Evolutionary conservation across 1,139 yeast species (phyloP), one percentile per base, ranked within the genome.

Genomic region (Scheffersomyces cryptocercus): DNA sequence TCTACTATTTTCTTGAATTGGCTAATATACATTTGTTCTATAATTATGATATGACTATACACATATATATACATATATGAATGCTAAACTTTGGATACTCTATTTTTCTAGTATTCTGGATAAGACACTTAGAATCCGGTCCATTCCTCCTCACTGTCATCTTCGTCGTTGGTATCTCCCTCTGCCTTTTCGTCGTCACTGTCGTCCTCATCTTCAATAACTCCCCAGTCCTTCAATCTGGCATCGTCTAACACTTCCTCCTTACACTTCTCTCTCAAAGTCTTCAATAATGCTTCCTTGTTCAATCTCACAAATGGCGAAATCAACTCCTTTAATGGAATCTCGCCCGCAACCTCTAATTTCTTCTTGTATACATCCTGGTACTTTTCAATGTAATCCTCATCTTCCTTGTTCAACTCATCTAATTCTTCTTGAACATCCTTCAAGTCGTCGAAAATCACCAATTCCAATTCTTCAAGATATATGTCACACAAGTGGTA

Each of bases 401-500:
- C 65, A 38, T 60, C 65, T 8, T 56, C 55, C 29, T 56, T 61
- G 13, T 64, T 68, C 29, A 65, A 69, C 2, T 56, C 62, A 12
- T 64, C 70, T 28, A 67, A 69, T 26, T 73, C 76, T 15, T 73
- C 79, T 28, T 70, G 70, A 33, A 68, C 73, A 13, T 63, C 68
- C 11, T 62, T 60, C 38, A 71, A 56, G 5, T 68, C 76, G 36
- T 70, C 79, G 48, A 80, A 79, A 44, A 85, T 61, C 8, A 85
- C 79, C 49, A 77, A 75, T 56, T 85, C 96, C 51, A 93, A 70
- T 65, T 93, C 99, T 56, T 91, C 98, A 37, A 88, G 64, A 59
- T 81, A 84, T 13, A 93, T 81, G 67, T 93, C 99, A 52, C 88
- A 77, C 42, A 93, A 67, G 67, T 93, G 99, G 64, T 87, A 81